phyloP scores from a whole-genome alignment of 148 eudicot genomes.

The Silene latifolia region DNA sequence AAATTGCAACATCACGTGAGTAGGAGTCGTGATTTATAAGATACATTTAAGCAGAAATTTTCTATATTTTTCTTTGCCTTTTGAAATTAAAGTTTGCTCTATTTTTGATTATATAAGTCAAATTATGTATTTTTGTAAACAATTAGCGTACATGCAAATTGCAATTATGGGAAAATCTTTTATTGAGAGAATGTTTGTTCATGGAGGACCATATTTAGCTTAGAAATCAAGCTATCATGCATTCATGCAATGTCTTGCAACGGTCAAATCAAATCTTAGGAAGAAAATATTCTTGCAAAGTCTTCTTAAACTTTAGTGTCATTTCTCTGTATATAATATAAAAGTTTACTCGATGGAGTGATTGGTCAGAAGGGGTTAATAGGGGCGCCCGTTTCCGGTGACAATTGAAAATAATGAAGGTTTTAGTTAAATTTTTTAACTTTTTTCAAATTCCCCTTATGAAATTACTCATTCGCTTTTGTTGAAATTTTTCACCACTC shows the following conservation, averaged over 20 bases:
- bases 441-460: no score
- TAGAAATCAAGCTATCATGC: slow-evolving; percentile 13
- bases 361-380: no score
- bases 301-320: no score
- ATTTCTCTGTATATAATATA: no score
- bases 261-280: slow-evolving; percentile 8
- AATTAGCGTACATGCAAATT: slow-evolving; percentile 12
- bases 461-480: no score
- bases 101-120: slow-evolving; percentile 1
- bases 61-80: no score
- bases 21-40: slow-evolving; percentile 25
- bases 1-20: slow-evolving; percentile 30
- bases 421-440: no score
- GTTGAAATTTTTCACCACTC: no score
- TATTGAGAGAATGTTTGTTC: slow-evolving; percentile 17
- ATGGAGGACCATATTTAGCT: slow-evolving; percentile 20
- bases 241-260: slow-evolving; percentile 9
- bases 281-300: not conserved
- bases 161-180: not conserved
- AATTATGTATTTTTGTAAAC: not conserved
- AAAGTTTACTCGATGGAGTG: no score
- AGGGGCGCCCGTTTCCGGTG: no score
- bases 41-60: not conserved
- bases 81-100: not conserved
- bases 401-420: no score